Evolutionary conservation across 2,329 filamentous ascomycete species (phyloP).

Genomic region (Tolypocladium inflatum): DNA sequence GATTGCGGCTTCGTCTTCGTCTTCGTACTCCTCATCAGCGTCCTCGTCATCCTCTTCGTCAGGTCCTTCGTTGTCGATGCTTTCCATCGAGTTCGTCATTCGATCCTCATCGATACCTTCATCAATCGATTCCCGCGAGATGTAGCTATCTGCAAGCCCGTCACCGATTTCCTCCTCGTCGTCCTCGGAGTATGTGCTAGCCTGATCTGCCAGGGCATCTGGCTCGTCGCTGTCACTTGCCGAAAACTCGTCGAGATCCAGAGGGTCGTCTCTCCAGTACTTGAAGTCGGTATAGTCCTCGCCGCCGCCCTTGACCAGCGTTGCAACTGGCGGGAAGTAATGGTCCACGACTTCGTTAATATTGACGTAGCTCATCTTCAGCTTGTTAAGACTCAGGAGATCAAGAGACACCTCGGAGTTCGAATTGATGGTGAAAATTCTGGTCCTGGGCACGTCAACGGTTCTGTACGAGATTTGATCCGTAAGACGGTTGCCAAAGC

Average conservation of each 20-base stretch:
- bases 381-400: conserved; percentile 80
- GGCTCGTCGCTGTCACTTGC: conserved; percentile 62
- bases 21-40: conserved; percentile 14
- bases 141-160: conserved; percentile 45
- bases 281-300: conserved; percentile 96
- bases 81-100: conserved; percentile 31
- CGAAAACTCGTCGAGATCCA: conserved; percentile 82
- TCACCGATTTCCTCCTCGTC: conserved; percentile 29
- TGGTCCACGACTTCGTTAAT: conserved; percentile 98
- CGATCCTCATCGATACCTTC: conserved; percentile 24
- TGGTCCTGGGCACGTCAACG: conserved; percentile 85
- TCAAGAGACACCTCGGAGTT: conserved; percentile 93
- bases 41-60: conserved; percentile 33
- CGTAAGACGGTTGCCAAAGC: conserved; percentile 92
- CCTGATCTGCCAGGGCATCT: conserved; percentile 36
- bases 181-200: conserved; percentile 32
- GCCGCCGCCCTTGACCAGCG: conserved; percentile 78
- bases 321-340: conserved; percentile 88
- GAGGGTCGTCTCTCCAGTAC: conserved; percentile 82
- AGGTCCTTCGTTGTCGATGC: conserved; percentile 25
- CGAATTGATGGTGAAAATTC: conserved; percentile 98
- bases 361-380: conserved; percentile 93
- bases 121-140: conserved; percentile 40
- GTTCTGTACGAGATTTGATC: conserved; percentile 94
- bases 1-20: conserved; percentile 11